Evolutionary conservation across 768 basidiomycete species (phyloP).

Genomic region (Boletales sp.): DNA sequence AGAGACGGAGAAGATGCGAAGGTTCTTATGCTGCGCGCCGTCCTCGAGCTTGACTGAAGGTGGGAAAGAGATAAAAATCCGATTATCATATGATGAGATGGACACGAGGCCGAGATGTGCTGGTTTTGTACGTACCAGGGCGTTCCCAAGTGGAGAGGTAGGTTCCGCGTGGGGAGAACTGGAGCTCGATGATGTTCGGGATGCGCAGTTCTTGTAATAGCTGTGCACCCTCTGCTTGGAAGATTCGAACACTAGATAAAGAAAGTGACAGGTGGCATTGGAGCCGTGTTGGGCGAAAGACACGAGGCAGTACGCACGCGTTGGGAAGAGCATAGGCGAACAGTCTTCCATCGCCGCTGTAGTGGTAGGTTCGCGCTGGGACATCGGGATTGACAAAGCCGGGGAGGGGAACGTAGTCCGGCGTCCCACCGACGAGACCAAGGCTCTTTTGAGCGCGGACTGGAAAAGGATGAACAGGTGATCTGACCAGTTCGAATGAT

Average conservation of each 20-base stretch:
- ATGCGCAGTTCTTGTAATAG: slow-evolving; percentile 73
- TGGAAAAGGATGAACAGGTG: slow-evolving; percentile 30
- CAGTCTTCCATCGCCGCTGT: slow-evolving; percentile 83
- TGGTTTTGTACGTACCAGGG: slow-evolving; percentile 46
- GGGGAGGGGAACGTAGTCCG: slow-evolving; percentile 64
- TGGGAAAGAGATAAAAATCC: slow-evolving; percentile 6
- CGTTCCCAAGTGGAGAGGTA: slow-evolving; percentile 97
- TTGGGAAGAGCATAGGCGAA: slow-evolving; percentile 81
- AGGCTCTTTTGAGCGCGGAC: slow-evolving; percentile 94
- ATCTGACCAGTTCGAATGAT: slow-evolving; percentile 3
- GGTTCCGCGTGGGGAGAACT: slow-evolving; percentile 90
- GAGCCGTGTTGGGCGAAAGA: slow-evolving; percentile 2
- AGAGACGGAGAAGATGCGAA: slow-evolving; percentile 82
- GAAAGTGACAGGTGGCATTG: slow-evolving; percentile 12
- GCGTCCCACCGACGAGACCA: slow-evolving; percentile 79
- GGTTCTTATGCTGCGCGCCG: slow-evolving; percentile 89
- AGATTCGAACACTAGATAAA: slow-evolving; percentile 61
- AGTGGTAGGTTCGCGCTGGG: slow-evolving; percentile 71
- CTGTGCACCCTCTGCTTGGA: slow-evolving; percentile 68
- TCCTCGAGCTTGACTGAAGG: slow-evolving; percentile 78
- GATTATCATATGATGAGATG: slow-evolving; percentile 11
- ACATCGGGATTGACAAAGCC: slow-evolving; percentile 66
- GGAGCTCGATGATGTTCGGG: slow-evolving; percentile 76
- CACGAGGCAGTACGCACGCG: slow-evolving; percentile 48
- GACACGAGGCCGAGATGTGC: slow-evolving; percentile 23